Conservation (phyloP, 345 rosid species). For the Eucalyptus sp. region DNA sequence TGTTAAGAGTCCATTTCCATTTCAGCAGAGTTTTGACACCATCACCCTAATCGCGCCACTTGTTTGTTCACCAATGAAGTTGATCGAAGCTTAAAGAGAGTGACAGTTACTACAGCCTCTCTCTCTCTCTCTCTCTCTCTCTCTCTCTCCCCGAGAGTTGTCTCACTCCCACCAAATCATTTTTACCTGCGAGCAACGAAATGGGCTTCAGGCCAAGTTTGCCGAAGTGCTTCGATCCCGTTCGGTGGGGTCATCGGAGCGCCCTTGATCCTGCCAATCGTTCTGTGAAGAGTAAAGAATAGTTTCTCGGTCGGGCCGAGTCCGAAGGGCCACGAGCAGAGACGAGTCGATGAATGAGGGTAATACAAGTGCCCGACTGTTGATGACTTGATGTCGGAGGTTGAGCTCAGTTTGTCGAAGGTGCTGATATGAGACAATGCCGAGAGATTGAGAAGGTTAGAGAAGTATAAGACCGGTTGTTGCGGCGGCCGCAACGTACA, state of each 20-base stretch:
- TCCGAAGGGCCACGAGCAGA: neutral
- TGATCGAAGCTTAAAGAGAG: no score
- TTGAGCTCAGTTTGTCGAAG: neutral
- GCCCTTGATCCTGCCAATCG: neutral
- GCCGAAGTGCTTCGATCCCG: neutral
- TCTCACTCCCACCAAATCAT: neutral
- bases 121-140: no score
- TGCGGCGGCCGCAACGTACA: neutral
- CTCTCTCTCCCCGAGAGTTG: neutral
- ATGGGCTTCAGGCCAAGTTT: neutral
- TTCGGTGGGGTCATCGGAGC: rapidly evolving
- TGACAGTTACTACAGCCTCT: no score
- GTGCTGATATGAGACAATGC: neutral
- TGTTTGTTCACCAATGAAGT: no score
- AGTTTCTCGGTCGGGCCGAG: neutral
- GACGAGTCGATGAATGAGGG: neutral
- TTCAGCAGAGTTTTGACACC: no score
- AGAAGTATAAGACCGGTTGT: neutral
- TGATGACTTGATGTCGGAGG: neutral
- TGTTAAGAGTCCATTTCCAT: no score
- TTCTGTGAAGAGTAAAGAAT: neutral
- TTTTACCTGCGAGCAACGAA: neutral
- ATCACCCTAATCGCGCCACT: no score
- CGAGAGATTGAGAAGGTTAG: neutral
- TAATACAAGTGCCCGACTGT: neutral